Evolutionary conservation across 495 filamentous ascomycete genomes (phyloP).

Genomic region (Barbatosphaeria neglecta): DNA sequence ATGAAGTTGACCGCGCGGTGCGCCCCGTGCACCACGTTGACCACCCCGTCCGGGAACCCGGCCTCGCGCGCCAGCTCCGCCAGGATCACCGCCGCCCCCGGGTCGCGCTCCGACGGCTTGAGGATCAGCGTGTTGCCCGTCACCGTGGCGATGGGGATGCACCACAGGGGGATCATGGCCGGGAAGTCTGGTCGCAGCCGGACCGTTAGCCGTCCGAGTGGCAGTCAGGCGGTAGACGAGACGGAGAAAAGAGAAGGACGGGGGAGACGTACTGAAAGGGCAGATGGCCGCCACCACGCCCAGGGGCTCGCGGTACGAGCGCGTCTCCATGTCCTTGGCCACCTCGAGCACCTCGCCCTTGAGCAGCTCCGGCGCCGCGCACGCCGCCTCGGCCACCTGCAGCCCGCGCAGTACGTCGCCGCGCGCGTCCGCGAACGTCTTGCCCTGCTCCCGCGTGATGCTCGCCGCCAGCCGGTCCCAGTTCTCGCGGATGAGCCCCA

Average conservation of each 20-base stretch:
- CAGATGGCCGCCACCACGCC: slow-evolving; percentile 95
- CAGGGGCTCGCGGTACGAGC: slow-evolving; percentile 83
- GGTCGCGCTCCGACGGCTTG: slow-evolving; percentile 96
- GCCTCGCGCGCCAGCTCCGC: slow-evolving; percentile 85
- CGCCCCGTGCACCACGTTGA: slow-evolving; percentile 90
- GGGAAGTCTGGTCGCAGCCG: slow-evolving; percentile 83
- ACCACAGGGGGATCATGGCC: slow-evolving; percentile 99
- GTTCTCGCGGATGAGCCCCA: slow-evolving; percentile 77
- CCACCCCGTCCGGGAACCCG: slow-evolving; percentile 84
- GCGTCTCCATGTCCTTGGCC: slow-evolving; percentile 97
- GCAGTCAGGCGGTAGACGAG: neutral
- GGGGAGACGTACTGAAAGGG: slow-evolving; percentile 90
- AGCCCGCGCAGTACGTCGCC: slow-evolving; percentile 92
- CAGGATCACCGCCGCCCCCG: slow-evolving; percentile 96
- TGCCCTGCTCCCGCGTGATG: slow-evolving; percentile 96
- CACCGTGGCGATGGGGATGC: slow-evolving; percentile 84
- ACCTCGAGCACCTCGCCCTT: slow-evolving; percentile 94
- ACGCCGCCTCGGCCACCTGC: slow-evolving; percentile 94
- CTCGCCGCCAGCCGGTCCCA: slow-evolving; percentile 93
- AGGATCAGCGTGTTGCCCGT: slow-evolving; percentile 90
- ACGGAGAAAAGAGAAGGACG: neutral
- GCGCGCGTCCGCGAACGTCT: slow-evolving; percentile 91
- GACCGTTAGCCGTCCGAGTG: slow-evolving; percentile 7
- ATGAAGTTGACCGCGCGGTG: slow-evolving; percentile 94
- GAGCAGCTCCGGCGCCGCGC: slow-evolving; percentile 86